Percentiles rank a stretch among this genome's conserved stretches.
These are phyloP conservation scores for Zoysia pacifica DNA, from an alignment of 176 grass and related monocot species.

Conservation along the genomic window DNA sequence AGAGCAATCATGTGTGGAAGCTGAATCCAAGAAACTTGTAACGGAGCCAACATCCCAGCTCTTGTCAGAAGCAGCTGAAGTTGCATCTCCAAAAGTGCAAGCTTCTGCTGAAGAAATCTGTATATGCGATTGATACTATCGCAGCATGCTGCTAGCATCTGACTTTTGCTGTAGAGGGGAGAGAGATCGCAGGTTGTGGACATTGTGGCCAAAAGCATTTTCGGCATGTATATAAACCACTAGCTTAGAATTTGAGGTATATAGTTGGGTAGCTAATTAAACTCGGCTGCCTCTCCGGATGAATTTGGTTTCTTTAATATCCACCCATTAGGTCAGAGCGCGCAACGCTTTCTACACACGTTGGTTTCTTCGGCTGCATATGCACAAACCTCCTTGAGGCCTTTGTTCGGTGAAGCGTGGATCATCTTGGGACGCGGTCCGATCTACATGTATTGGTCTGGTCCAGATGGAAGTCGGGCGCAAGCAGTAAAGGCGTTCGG, in stretches of 20 bases:
- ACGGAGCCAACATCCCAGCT: slow-evolving; percentile 2
- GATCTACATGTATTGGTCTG: too few species aligned
- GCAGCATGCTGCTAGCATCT: neutral
- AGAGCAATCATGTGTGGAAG: neutral
- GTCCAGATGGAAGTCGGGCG: too few species aligned
- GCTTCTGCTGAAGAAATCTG: neutral
- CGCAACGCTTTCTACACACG: too few species aligned
- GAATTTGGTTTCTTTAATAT: neutral
- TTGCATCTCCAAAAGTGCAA: neutral
- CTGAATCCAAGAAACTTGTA: neutral
- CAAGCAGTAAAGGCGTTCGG: too few species aligned
- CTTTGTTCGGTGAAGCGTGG: too few species aligned
- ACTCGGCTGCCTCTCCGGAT: neutral
- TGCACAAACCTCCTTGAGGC: neutral
- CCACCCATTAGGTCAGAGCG: too few species aligned
- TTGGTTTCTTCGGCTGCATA: too few species aligned
- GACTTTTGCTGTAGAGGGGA: slow-evolving; percentile 1
- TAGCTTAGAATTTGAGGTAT: neutral
- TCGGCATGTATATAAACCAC: neutral
- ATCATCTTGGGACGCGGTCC: too few species aligned
- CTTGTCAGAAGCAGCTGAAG: neutral
- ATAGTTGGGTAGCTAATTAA: slow-evolving; percentile 14
- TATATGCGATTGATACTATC: neutral
- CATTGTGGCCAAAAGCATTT: neutral
- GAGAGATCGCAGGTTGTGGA: neutral